These are phyloP conservation scores for Aspergillus indologenus DNA, from an alignment of 495 filamentous ascomycete species.

Conservation along the genomic window DNA sequence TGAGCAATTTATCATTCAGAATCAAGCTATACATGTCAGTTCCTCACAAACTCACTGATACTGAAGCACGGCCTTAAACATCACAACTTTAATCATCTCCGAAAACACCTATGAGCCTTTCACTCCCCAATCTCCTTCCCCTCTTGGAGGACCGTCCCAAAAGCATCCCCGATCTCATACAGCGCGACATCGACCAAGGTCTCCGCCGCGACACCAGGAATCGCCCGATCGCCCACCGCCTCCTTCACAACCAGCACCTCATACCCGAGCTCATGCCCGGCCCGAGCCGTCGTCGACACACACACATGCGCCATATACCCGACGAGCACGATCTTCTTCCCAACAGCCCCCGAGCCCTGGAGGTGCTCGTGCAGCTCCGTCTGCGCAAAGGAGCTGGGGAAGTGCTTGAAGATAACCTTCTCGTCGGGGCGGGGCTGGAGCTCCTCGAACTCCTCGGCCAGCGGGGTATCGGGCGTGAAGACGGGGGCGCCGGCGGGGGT, in stretches of 20 bases:
- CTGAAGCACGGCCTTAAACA: too few species aligned
- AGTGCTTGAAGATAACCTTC: constrained; percentile 46
- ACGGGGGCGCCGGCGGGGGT: constrained; percentile 56
- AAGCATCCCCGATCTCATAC: constrained; percentile 46
- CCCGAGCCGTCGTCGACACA: constrained; percentile 56
- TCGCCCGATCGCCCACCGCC: constrained; percentile 57
- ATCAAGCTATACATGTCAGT: too few species aligned
- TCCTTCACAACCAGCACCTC: constrained; percentile 55
- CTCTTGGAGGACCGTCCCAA: constrained; percentile 45
- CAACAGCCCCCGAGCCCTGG: constrained; percentile 27
- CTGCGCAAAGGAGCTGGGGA: constrained; percentile 46
- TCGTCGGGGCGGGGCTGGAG: constrained; percentile 44
- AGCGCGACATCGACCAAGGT: constrained; percentile 38
- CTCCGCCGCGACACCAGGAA: constrained; percentile 47
- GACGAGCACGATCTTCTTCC: constrained; percentile 49
- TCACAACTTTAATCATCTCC: too few species aligned
- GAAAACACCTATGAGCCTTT: too few species aligned
- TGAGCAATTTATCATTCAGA: too few species aligned
- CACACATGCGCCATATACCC: constrained; percentile 64
- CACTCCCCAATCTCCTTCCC: constrained; percentile 25
- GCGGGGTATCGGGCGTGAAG: constrained; percentile 52
- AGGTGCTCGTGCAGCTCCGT: constrained; percentile 45
- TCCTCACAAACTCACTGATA: too few species aligned
- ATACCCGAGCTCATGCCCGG: constrained; percentile 53
- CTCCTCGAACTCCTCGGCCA: constrained; percentile 54